phyloP scores from a whole-genome alignment of 2,329 filamentous ascomycete species.

The Apiospora sp. region DNA sequence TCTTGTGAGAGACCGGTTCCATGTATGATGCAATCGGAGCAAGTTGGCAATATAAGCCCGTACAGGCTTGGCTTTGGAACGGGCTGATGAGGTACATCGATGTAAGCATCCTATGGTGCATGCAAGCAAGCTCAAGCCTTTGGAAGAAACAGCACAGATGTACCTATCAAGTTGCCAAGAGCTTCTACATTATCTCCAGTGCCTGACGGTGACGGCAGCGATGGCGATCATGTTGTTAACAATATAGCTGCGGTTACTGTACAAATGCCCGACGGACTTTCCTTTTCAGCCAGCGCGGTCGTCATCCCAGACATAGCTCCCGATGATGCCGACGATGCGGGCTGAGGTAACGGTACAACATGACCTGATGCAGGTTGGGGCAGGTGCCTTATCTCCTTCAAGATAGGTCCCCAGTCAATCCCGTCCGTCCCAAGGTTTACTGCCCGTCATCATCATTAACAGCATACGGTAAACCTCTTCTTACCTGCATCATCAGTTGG shows the following conservation, averaged over 20 bases:
- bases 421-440: neutral
- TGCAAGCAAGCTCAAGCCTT: neutral
- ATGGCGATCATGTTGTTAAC: neutral
- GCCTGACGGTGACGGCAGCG: neutral
- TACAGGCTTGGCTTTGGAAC: neutral
- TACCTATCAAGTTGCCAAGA: neutral
- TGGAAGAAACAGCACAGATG: neutral
- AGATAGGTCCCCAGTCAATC: neutral
- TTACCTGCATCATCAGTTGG: neutral
- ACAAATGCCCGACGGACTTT: neutral
- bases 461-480: neutral
- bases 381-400: neutral
- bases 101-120: neutral
- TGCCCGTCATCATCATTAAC: neutral
- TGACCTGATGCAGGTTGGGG: neutral
- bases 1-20: neutral
- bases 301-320: neutral
- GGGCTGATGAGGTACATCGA: neutral
- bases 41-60: neutral
- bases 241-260: neutral
- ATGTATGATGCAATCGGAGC: neutral
- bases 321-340: conserved; percentile 9
- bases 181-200: neutral
- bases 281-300: neutral
- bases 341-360: neutral